phyloP scores from a whole-genome alignment of 1,284 basidiomycete species.

The Hymenochaete sp. region DNA sequence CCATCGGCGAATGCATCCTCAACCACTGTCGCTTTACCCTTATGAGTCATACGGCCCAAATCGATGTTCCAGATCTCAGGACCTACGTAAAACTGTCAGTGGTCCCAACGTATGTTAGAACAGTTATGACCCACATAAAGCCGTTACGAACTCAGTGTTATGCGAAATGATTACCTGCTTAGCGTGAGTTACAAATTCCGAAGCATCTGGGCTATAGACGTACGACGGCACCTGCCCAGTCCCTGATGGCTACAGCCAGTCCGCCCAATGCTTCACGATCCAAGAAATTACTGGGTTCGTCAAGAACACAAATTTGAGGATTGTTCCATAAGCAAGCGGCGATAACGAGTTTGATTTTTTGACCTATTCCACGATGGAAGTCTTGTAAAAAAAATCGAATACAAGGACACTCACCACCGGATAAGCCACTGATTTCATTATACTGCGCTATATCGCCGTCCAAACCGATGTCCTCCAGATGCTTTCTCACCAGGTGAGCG shows the following conservation, averaged over 20 bases:
- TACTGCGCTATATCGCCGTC: conserved; percentile 97
- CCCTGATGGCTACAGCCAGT: conserved; percentile 90
- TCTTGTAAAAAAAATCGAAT: conserved; percentile 19
- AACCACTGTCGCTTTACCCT: conserved; percentile 79
- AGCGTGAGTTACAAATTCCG: conserved; percentile 19
- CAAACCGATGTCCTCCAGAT: conserved; percentile 89
- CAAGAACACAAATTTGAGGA: conserved; percentile 79
- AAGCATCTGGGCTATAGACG: conserved; percentile 22
- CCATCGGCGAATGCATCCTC: conserved; percentile 64
- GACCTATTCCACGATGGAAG: conserved; percentile 40
- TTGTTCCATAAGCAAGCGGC: conserved; percentile 94
- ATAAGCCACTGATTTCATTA: conserved; percentile 88
- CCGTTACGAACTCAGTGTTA: conserved; percentile 86
- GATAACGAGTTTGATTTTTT: conserved; percentile 97
- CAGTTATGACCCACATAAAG: conserved; percentile 59
- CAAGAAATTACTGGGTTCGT: conserved; percentile 97
- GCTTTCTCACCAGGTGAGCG: conserved; percentile 74
- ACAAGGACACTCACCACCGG: conserved; percentile 50
- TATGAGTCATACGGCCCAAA: conserved; percentile 71
- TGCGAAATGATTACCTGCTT: conserved; percentile 88
- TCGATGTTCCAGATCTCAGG: conserved; percentile 81
- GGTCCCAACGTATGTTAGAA: conserved; percentile 7
- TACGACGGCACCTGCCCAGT: conserved; percentile 94
- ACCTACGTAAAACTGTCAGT: conserved; percentile 34
- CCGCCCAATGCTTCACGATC: conserved; percentile 87